phyloP scores from a whole-genome alignment of 2,329 filamentous ascomycete species.

The Beauveria rudraprayagi region DNA sequence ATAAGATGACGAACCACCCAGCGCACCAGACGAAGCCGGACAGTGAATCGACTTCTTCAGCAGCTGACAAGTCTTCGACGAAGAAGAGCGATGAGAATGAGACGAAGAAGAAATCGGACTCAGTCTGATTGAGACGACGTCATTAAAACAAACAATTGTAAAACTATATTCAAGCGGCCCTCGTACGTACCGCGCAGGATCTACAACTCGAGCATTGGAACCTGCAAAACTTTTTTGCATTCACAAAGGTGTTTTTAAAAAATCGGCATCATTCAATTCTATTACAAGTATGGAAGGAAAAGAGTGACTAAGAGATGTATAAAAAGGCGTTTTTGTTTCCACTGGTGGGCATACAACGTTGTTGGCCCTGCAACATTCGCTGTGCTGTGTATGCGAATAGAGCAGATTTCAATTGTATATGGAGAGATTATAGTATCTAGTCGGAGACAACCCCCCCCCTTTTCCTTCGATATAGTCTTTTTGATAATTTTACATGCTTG shows the following conservation, averaged over 20 bases:
- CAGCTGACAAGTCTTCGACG: conserved; percentile 1
- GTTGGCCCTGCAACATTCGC: background rate
- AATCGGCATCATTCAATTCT: conserved; percentile 2
- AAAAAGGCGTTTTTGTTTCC: conserved; percentile 6
- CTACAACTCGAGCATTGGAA: background rate
- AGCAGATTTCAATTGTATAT: conserved; percentile 9
- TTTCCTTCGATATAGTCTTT: background rate
- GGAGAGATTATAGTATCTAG: conserved; percentile 3
- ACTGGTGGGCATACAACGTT: background rate
- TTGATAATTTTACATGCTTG: background rate
- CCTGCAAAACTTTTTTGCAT: conserved; percentile 1
- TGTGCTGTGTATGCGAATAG: background rate
- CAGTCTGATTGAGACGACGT: background rate
- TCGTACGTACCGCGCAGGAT: background rate
- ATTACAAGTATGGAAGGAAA: background rate
- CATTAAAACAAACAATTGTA: background rate
- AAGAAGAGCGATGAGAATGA: conserved; percentile 18
- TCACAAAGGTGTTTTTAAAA: conserved; percentile 10
- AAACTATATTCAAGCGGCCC: conserved; percentile 1
- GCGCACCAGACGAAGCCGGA: conserved; percentile 38
- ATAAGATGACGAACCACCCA: conserved; percentile 75
- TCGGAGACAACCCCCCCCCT: conserved; percentile 4
- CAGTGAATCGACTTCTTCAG: conserved; percentile 17
- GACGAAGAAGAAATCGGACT: conserved; percentile 16
- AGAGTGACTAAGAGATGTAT: background rate